These are phyloP conservation scores for Daldinia concentrica DNA, from an alignment of 495 filamentous ascomycete genomes.

Conservation along the genomic window DNA sequence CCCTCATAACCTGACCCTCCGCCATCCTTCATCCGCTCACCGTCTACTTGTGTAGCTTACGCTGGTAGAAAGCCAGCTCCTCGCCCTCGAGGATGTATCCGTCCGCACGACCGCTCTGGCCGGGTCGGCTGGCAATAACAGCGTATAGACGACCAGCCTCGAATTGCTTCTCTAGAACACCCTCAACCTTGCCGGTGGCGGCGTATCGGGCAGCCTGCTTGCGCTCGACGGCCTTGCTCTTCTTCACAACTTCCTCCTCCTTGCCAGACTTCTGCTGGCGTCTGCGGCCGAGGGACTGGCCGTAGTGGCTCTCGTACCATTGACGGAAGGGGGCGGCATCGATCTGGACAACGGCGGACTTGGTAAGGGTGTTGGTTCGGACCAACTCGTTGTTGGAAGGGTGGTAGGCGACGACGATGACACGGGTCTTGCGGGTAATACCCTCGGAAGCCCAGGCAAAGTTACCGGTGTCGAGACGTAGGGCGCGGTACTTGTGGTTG, in stretches of 20 bases:
- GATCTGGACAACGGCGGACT: conserved; percentile 96
- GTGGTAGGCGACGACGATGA: conserved; percentile 97
- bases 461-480: conserved; percentile 99
- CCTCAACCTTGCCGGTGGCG: conserved; percentile 89
- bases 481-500: conserved; percentile 99
- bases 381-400: conserved; percentile 99
- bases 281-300: conserved; percentile 83
- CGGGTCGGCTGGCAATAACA: conserved; percentile 88
- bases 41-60: conserved; percentile 94
- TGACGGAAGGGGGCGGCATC: conserved; percentile 98
- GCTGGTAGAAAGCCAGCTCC: conserved; percentile 99
- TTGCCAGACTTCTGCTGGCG: conserved; percentile 80
- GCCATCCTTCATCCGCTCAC: neutral
- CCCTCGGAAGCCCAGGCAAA: conserved; percentile 99
- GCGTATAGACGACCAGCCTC: conserved; percentile 97
- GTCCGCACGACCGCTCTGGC: conserved; percentile 94
- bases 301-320: conserved; percentile 99
- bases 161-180: conserved; percentile 94
- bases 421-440: conserved; percentile 96
- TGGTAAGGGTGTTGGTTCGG: conserved; percentile 99
- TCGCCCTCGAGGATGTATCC: conserved; percentile 99
- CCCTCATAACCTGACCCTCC: conserved; percentile 37
- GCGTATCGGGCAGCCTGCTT: conserved; percentile 91
- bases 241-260: conserved; percentile 77
- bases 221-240: conserved; percentile 90